Evolutionary conservation across 1,284 basidiomycete species (phyloP).

Genomic region (Mycena citricolor): DNA sequence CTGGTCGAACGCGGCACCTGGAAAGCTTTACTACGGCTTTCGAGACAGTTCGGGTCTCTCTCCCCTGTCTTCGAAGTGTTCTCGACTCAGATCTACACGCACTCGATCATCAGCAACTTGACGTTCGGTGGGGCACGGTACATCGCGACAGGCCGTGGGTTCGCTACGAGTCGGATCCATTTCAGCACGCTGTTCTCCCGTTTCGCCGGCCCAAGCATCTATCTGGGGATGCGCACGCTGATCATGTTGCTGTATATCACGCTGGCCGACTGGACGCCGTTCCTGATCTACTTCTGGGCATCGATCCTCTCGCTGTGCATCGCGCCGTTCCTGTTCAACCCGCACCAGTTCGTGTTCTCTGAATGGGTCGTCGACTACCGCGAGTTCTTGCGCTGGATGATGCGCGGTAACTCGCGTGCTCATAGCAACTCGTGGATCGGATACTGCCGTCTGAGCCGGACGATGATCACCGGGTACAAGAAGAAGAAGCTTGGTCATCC

Average conservation of each 20-base stretch:
- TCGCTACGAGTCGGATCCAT: slow-evolving; percentile 89
- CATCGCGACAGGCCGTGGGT: slow-evolving; percentile 95
- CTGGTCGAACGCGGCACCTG: slow-evolving; percentile 90
- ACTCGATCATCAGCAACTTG: slow-evolving; percentile 92
- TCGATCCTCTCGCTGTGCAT: slow-evolving; percentile 86
- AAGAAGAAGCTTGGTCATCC: slow-evolving; percentile 93
- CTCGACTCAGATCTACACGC: slow-evolving; percentile 93
- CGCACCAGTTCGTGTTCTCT: slow-evolving; percentile 92
- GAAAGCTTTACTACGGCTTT: slow-evolving; percentile 84
- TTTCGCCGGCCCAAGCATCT: slow-evolving; percentile 95
- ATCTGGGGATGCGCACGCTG: slow-evolving; percentile 89
- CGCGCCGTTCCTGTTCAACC: slow-evolving; percentile 95
- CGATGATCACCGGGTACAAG: slow-evolving; percentile 97
- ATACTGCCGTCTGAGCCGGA: slow-evolving; percentile 91
- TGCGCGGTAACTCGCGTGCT: slow-evolving; percentile 91
- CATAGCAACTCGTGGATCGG: slow-evolving; percentile 98
- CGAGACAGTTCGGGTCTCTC: slow-evolving; percentile 88
- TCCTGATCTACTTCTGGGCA: slow-evolving; percentile 95
- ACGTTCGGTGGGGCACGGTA: slow-evolving; percentile 95
- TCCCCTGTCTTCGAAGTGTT: slow-evolving; percentile 96
- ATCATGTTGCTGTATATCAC: slow-evolving; percentile 91
- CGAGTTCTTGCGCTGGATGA: slow-evolving; percentile 98
- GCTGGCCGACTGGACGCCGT: slow-evolving; percentile 84
- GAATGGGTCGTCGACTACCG: slow-evolving; percentile 96
- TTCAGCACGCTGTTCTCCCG: slow-evolving; percentile 94